These are phyloP conservation scores for Penicillium paneum DNA, from an alignment of 2,329 filamentous ascomycete species.

Conservation along the genomic window DNA sequence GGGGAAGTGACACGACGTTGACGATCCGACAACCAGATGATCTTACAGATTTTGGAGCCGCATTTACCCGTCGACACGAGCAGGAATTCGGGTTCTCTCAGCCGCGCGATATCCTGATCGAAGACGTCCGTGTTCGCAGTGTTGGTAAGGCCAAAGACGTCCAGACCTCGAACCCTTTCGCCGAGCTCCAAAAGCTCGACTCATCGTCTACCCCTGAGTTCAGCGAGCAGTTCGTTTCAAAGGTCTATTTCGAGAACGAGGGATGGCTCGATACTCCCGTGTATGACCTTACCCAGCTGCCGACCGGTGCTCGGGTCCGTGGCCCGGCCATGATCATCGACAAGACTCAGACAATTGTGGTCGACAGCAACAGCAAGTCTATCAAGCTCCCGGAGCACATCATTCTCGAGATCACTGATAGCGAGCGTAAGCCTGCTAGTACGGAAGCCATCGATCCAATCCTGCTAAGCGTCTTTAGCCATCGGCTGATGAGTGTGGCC, in stretches of 20 bases:
- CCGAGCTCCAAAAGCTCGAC: background rate
- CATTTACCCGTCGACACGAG: background rate
- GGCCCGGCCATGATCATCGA: constrained; percentile 58
- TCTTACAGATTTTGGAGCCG: background rate
- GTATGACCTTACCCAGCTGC: too few species aligned
- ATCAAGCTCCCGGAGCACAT: constrained; percentile 77
- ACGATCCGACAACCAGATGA: background rate
- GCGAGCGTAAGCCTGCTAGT: background rate
- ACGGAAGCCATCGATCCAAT: constrained; percentile 64
- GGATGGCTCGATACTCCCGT: too few species aligned
- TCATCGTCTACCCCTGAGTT: too few species aligned
- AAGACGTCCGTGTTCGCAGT: background rate
- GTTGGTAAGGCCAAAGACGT: background rate
- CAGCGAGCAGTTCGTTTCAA: too few species aligned
- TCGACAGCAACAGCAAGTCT: constrained; percentile 70
- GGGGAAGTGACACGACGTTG: background rate
- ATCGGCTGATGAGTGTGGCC: constrained; percentile 79
- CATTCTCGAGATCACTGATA: constrained; percentile 59
- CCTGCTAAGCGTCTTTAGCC: constrained; percentile 72
- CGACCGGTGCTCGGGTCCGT: constrained; percentile 20
- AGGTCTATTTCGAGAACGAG: too few species aligned
- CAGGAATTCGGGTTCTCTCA: background rate
- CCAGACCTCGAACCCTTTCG: background rate
- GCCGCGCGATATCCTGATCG: background rate
- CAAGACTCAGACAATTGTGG: constrained; percentile 71